Conservation (phyloP, 805 yeast genomes). For the Wickerhamiella occidentalis region DNA sequence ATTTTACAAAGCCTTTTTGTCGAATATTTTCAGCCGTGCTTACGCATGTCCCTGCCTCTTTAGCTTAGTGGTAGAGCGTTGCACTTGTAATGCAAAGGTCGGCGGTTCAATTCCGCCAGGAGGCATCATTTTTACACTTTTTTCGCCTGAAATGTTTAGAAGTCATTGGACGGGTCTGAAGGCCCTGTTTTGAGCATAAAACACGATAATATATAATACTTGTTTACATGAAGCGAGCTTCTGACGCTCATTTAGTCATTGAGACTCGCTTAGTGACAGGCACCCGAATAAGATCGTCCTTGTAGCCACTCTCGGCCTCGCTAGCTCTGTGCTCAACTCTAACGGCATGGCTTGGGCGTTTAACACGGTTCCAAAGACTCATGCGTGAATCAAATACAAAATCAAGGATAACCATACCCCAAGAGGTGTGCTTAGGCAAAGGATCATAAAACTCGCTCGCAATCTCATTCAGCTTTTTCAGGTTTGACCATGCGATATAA, state of each 20-base stretch:
- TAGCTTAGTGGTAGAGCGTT: constrained; percentile 99
- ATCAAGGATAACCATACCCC: constrained; percentile 66
- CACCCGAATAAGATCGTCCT: neutral
- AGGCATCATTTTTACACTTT: constrained; percentile 23
- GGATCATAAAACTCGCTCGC: constrained; percentile 77
- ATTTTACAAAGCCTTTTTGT: neutral
- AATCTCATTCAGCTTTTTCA: constrained; percentile 49
- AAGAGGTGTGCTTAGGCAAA: constrained; percentile 61
- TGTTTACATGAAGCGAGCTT: no score
- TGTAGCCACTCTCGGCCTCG: neutral
- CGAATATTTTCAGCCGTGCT: neutral
- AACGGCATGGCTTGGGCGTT: constrained; percentile 32
- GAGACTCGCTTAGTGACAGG: neutral
- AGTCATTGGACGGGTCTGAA: no score
- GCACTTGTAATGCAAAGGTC: constrained; percentile 70
- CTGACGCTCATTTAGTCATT: neutral
- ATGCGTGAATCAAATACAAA: constrained; percentile 60
- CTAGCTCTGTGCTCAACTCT: constrained; percentile 5
- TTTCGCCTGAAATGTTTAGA: no score
- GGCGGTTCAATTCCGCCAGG: constrained; percentile 34
- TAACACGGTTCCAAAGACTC: constrained; percentile 69
- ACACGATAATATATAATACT: neutral
- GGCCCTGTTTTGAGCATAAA: neutral
- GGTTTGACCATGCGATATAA: constrained; percentile 76
- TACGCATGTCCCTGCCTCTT: constrained; percentile 23